Conservation (phyloP, 306 rosid species). For the Acacia melanoxylon region DNA sequence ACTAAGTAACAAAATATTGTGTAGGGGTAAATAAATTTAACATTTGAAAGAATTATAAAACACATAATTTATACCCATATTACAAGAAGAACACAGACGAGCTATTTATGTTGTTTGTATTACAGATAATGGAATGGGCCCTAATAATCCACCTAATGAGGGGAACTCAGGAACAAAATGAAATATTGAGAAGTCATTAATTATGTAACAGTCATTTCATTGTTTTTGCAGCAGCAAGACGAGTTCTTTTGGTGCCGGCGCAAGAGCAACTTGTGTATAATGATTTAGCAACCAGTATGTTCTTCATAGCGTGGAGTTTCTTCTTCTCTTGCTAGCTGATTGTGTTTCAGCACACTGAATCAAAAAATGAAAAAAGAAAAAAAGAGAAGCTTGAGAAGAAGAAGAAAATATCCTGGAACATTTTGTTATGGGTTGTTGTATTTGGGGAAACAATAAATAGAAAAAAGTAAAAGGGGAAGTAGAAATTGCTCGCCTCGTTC, state of each 20-base stretch:
- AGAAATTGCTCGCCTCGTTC: slow-evolving; percentile 14
- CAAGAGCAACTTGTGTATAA: slow-evolving; percentile 50
- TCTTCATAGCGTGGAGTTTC: slow-evolving; percentile 48
- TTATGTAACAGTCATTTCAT: slow-evolving; percentile 22
- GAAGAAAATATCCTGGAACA: not conserved
- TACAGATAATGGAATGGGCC: not conserved
- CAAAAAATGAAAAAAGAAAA: slow-evolving; percentile 20
- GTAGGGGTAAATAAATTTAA: slow-evolving; percentile 5
- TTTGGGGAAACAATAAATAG: not conserved
- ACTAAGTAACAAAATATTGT: not conserved
- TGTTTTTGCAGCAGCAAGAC: slow-evolving; percentile 40
- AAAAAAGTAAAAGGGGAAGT: not conserved
- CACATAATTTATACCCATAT: not conserved
- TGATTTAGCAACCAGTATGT: slow-evolving; percentile 48
- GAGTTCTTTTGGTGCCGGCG: slow-evolving; percentile 39
- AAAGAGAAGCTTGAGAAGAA: not conserved
- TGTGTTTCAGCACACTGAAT: slow-evolving; percentile 32
- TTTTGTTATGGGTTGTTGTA: not conserved
- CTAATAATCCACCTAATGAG: not conserved
- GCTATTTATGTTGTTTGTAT: not conserved
- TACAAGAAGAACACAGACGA: slow-evolving; percentile 24
- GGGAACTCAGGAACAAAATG: not conserved
- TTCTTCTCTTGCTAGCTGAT: slow-evolving; percentile 36
- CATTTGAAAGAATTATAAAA: slow-evolving; percentile 19
- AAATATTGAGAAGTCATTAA: slow-evolving; percentile 2